Percentiles rank a stretch among this genome's conserved stretches.
Conservation (phyloP, 208 protist species). For the Sergeia podlipaevii region DNA sequence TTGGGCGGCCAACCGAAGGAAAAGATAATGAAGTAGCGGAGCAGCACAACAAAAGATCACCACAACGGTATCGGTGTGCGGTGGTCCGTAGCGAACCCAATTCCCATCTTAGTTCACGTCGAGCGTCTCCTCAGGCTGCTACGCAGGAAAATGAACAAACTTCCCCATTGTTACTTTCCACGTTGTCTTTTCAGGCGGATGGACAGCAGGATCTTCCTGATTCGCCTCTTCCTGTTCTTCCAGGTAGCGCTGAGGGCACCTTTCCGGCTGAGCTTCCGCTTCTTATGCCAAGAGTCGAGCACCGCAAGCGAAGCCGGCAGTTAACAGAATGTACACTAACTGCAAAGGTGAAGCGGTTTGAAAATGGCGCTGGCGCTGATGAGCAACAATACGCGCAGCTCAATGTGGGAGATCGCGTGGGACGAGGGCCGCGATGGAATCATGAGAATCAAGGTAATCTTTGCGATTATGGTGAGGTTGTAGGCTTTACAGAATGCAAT, state of each 20-base stretch:
- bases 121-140: slow-evolving; percentile 19
- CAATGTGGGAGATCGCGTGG: slow-evolving; percentile 72
- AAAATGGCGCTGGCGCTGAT: too few species aligned
- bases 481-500: slow-evolving; percentile 42
- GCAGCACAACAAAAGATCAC: slow-evolving; percentile 8
- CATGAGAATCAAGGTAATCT: slow-evolving; percentile 48
- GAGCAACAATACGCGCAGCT: too few species aligned
- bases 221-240: background rate
- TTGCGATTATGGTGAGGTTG: slow-evolving; percentile 72
- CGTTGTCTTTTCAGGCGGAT: too few species aligned
- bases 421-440: slow-evolving; percentile 66
- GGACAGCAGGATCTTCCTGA: too few species aligned
- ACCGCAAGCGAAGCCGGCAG: too few species aligned
- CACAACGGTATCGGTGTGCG: slow-evolving; percentile 20
- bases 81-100: slow-evolving; percentile 22
- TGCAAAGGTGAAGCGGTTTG: too few species aligned
- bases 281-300: too few species aligned
- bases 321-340: too few species aligned
- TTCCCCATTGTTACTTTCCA: too few species aligned
- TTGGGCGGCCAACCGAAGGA: too few species aligned
- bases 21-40: background rate
- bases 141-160: too few species aligned
- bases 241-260: background rate
- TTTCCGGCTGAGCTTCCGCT: too few species aligned
- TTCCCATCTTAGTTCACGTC: slow-evolving; percentile 23